Evolutionary conservation across 805 yeast genomes (phyloP).

Genomic region (Sugiyamaella americana): DNA sequence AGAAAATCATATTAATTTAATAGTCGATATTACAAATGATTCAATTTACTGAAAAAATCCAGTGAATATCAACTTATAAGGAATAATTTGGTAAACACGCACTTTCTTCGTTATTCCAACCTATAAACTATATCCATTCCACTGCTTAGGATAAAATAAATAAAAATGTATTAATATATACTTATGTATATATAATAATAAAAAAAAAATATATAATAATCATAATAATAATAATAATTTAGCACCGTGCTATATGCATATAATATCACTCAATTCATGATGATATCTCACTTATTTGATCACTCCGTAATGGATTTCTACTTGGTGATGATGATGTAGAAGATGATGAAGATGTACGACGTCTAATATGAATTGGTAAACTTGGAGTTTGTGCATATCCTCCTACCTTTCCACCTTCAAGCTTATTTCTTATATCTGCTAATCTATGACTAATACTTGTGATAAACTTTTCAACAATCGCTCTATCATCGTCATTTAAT

Average conservation of each 20-base stretch:
- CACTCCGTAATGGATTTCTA: background rate
- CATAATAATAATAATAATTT: background rate
- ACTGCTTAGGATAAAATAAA: too few relatives aligned
- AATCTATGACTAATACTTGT: conserved; percentile 77
- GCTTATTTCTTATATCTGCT: conserved; percentile 58
- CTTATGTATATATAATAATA: background rate
- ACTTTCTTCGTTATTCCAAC: too few relatives aligned
- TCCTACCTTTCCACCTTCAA: background rate
- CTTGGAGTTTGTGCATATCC: background rate
- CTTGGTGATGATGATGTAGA: background rate
- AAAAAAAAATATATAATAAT: background rate
- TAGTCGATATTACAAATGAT: too few relatives aligned
- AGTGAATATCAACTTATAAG: too few relatives aligned
- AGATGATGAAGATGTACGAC: background rate
- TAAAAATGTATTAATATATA: too few relatives aligned
- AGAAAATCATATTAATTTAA: too few relatives aligned
- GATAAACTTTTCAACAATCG: conserved; percentile 74
- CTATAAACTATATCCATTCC: too few relatives aligned
- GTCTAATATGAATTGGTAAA: background rate
- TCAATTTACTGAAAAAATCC: too few relatives aligned
- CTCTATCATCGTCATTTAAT: conserved; percentile 66
- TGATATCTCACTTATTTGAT: background rate
- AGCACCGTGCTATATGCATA: background rate
- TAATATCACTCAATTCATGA: too few relatives aligned
- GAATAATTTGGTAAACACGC: too few relatives aligned